Base-by-base conservation (phyloP, 2,329 filamentous ascomycete species). In the Scytalidium sp. region DNA sequence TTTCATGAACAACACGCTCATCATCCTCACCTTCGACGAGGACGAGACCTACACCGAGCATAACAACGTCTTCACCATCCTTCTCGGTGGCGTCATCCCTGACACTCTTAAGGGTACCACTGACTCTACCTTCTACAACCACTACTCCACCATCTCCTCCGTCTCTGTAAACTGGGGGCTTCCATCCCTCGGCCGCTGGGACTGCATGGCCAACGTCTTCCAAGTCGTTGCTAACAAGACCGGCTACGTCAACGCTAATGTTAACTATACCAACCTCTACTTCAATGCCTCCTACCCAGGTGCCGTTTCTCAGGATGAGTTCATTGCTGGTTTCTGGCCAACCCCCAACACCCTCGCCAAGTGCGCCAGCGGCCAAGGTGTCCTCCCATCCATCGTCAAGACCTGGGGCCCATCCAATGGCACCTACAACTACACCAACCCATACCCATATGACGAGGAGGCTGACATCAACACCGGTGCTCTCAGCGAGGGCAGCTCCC, bases 11-110 rank as follows among this genome's bases (percentile, higher is more conserved):
- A 65, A 66, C 49, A 83, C 79, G 0, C 69, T 83, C 3, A 69
- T 83, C 42, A 67, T 80, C 7, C 66, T 83, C 43, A 81, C 77
- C 1, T 82, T 78, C 53, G 79, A 82, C 58, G 79, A 82, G 60
- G 76, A 74, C 52, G 73, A 78, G 52, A 71, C 70, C 21, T 77
- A 80, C 63, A 65, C 63, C 3, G 62, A 70, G 50, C 71, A 70
- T 48, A 83, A 83, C 67, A 71, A 71, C 44, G 72, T 82, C 45
- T 74, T 73, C 50, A 70, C 70, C 42, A 70, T 82, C 39, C 69
- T 83, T 3, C 70, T 83, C 9, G 79, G 79, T 5, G 78, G 73
- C 47, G 76, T 76, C 11, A 65, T 83, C 4, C 75, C 77, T 0
- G 41, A 59, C 8, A 52, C 62, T 2, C 66, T 75, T 2, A 67